Base-by-base conservation (phyloP, 352 stramenopile species). In the Thalassiosira mediterranea region DNA sequence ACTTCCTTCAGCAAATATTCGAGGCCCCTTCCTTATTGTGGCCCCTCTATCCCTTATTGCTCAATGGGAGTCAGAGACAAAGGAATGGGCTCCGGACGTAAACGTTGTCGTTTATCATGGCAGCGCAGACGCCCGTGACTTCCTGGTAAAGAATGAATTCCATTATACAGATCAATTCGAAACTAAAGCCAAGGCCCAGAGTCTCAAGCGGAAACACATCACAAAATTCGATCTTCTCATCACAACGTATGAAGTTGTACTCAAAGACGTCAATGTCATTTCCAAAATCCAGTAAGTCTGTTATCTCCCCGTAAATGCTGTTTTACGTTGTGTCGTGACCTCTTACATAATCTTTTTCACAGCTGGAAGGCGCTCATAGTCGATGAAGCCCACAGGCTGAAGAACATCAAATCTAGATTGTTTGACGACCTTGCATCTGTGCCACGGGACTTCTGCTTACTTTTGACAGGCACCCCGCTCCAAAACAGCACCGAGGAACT, bases 181-280 rank as follows among this genome's bases (percentile, higher is more conserved):
- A 42, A 67, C 83, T 4, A 91, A 90, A 63, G 46, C 62, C 40
- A 80, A 44, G 19, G 87, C 83, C 63, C 65, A 80, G 4, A 91
- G 85, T 71, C 65, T 92, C 11, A 87, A 78, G 70, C 78, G 86
- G 28, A 88, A 91, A 42, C 83, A 91, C 64, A 81, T 89, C 40
- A 95, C 87, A 10, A 96, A 96, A 60, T 99, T 99, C 82, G 96
- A 99, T 62, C 95, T 99, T 40, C 81, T 99, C 11, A 98, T 99
- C 61, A 99, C 98, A 28, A 99, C 97, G 0, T 99, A 98, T 83
- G 98, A 99, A 88, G 97, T 99, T 85, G 95, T 96, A 26, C 80
- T 96, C n/a, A 96, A 94, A 51, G 95, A 97, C 53, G 89, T 92
- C 17, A 93, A 97, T 61, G 90, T 97, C n/a, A 67, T 94, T 31